Base-by-base conservation (phyloP, 441 rosid genomes). In the Croton setiger region DNA sequence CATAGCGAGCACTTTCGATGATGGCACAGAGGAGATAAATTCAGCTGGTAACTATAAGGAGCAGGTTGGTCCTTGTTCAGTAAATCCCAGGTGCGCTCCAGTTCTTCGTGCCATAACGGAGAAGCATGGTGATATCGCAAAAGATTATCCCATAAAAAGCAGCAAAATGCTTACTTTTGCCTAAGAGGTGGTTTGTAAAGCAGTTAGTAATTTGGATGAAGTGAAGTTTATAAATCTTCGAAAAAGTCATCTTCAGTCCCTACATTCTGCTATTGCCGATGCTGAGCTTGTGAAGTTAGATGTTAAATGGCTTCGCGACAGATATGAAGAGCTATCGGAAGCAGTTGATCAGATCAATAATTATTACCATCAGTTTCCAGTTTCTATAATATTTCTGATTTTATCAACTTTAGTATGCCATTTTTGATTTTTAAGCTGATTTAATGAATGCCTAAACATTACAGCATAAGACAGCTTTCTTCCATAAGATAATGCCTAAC, bases 111-210 rank as follows among this genome's bases (percentile, higher is more conserved):
- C 75, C 60, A 72, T 72, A 31, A n/a, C 44, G 17, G 17, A 56
- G 7, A 72, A 72, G 49, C 65, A 72, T 17, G 69, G 64, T 39
- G 69, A 71, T 43, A 72, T 72, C 33, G 59, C 75, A 17, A 59
- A 21, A 65, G 65, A 64, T 49, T 64, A 53, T 44, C 60, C 27
- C 0, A 54, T 49, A 31, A 47, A 27, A 56, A 35, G 69, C 62
- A 15, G 43, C 14, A 49, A 35, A 23, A 36, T 36, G 27, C 64
- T 57, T 64, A 47, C 75, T 57, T 27, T 17, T 35, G 70, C 58
- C 21, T 27, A 64, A 2, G 70, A 72, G 60, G 58, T 64, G 51
- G 57, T 72, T 56, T 64, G 75, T 23, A 18, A 56, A 56, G 57
- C 51, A 13, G 59, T 64, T 18, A 13, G 36, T 47, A 65, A 56